Conservation (phyloP, 108 stramenopile genomes). For the Schizochytrium sp. region DNA sequence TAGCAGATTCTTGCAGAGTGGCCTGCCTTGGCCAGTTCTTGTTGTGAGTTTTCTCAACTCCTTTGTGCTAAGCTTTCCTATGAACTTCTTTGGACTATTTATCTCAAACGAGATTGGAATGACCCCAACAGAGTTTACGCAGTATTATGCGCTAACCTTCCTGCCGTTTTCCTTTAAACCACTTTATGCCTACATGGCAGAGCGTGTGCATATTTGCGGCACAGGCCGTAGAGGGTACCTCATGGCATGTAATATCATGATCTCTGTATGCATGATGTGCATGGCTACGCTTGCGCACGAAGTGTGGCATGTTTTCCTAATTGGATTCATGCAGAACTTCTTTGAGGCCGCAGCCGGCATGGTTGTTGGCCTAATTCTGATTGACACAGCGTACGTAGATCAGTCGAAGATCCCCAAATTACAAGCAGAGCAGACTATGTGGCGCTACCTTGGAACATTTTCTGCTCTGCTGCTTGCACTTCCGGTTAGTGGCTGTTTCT, state of each 20-base stretch:
- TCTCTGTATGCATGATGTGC: background rate
- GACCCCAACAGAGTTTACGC: constrained; percentile 19
- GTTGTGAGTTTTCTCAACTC: constrained; percentile 42
- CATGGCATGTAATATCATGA: constrained; percentile 23
- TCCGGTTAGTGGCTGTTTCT: constrained; percentile 54
- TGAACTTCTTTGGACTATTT: constrained; percentile 50
- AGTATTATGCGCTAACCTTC: constrained; percentile 58
- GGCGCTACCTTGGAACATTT: constrained; percentile 51
- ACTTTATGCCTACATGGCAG: constrained; percentile 31
- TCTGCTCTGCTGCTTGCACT: background rate
- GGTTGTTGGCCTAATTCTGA: constrained; percentile 17
- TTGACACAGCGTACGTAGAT: constrained; percentile 11
- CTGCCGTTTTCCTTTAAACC: constrained; percentile 49
- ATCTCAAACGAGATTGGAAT: constrained; percentile 44
- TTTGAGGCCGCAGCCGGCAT: constrained; percentile 51
- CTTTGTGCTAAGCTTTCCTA: constrained; percentile 53
- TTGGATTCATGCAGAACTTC: constrained; percentile 54
- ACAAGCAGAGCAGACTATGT: constrained; percentile 52
- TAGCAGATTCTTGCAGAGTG: background rate
- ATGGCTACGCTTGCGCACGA: constrained; percentile 36
- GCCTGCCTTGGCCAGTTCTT: constrained; percentile 38
- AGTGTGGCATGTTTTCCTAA: constrained; percentile 51
- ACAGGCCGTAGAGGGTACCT: constrained; percentile 35
- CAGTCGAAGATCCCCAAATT: constrained; percentile 1
- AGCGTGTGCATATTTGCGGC: background rate